Conservation (phyloP, 441 rosid species). For the Bruguiera hainesii region DNA sequence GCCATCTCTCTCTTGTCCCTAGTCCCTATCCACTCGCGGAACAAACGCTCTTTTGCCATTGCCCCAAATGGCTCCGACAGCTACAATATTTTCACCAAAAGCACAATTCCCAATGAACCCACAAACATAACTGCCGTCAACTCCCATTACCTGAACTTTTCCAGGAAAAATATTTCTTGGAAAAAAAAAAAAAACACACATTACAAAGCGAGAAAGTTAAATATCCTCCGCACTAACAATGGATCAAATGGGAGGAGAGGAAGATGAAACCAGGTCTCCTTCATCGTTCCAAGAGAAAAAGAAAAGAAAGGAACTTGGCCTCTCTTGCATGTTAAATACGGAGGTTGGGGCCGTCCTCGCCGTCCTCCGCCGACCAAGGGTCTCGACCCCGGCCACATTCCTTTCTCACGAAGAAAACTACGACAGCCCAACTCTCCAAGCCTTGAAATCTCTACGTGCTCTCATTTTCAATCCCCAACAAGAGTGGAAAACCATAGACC, state of each 20-base stretch:
- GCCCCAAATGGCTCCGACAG: no score
- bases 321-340: slow-evolving; percentile 91
- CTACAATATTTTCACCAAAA: no score
- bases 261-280: not conserved
- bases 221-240: no score
- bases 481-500: slow-evolving; percentile 77
- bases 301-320: slow-evolving; percentile 54
- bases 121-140: no score
- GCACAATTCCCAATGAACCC: no score
- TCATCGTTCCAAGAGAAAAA: slow-evolving; percentile 7
- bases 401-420: slow-evolving; percentile 46
- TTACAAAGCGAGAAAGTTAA: no score
- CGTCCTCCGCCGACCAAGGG: slow-evolving; percentile 60
- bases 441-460: slow-evolving; percentile 70
- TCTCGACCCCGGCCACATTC: slow-evolving; percentile 28
- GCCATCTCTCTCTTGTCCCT: not conserved
- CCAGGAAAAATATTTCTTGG: no score
- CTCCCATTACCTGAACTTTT: no score
- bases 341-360: slow-evolving; percentile 88
- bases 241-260: slow-evolving; percentile 7
- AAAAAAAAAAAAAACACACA: not conserved
- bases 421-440: slow-evolving; percentile 55
- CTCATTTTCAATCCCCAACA: slow-evolving; percentile 89
- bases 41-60: no score
- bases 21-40: no score